Base-by-base conservation (phyloP, 371 early-diverging fungal species). In the Dentiscutata heterogama region DNA sequence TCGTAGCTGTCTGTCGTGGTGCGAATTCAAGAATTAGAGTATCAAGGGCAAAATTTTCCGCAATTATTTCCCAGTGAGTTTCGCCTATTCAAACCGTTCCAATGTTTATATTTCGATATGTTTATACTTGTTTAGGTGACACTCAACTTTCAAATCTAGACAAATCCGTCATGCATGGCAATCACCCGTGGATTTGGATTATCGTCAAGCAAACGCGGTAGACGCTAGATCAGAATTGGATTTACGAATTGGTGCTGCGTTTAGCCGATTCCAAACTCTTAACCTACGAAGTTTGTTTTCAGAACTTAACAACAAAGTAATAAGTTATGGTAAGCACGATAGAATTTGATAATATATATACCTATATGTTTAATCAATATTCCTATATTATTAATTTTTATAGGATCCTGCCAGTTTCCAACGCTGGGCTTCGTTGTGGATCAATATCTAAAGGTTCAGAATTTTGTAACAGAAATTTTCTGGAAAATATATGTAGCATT, bases 391-490 rank as follows among this genome's bases (percentile, higher is more conserved):
- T 13, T 8, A 22, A 11, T 63, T n/a, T 46, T 2, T 61, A n/a
- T 60, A 95, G 98, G 99, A 0, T 92, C 98, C 5, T 99, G 99
- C 87, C 99, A 99, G 86, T 99, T 99, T 74, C 99, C 99, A 3
- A 99, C 99, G 0, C 87, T 99, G 7, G 99, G 99, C 0, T 99
- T 99, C 90, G 97, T 99, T 0, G 99, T 99, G 7, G 98, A 99
- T 78, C 93, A 96, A 82, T 98, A 92, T 80, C 86, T 89, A 58
- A 89, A 92, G 58, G 92, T 93, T 1, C 87, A 96, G 76, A 88
- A 91, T 25, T 99, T 99, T 91, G 91, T 95, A 3, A 91, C 95
- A 4, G 99, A 99, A 84, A 82, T 83, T 1, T 99, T 98, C 84
- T 99, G 97, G 97, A 92, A 93, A 53, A 91, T 99, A 53, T 90